Evolutionary conservation across 1,284 basidiomycete species (phyloP).

Genomic region (Fomitopsis schrenkii): DNA sequence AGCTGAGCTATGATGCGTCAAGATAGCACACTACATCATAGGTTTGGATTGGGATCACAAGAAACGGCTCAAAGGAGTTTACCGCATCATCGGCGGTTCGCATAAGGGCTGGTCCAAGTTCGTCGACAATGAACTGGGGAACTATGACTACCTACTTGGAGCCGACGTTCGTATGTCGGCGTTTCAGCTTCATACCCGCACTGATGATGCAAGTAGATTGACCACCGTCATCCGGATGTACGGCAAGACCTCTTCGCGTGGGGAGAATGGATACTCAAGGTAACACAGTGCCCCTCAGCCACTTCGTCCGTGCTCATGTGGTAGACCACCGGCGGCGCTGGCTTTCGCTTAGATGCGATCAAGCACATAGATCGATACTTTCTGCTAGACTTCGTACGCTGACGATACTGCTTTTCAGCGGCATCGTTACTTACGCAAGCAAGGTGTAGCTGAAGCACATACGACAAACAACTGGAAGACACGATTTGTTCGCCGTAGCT

Average conservation of each 20-base stretch:
- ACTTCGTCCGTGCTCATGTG: not conserved
- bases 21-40: conserved; percentile 12
- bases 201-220: conserved; percentile 51
- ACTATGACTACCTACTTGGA: conserved; percentile 80
- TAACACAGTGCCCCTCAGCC: conserved; percentile 3
- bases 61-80: conserved; percentile 59
- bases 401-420: not conserved
- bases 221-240: conserved; percentile 83
- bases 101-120: conserved; percentile 68
- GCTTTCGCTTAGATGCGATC: conserved; percentile 87
- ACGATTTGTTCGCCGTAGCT: conserved; percentile 65
- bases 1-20: not conserved
- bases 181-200: not conserved
- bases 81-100: conserved; percentile 49
- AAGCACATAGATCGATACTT: conserved; percentile 77
- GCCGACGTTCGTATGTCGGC: conserved; percentile 37
- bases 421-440: conserved; percentile 15
- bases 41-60: conserved; percentile 88
- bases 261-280: conserved; percentile 71
- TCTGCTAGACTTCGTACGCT: conserved; percentile 58
- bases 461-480: conserved; percentile 39
- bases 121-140: conserved; percentile 70
- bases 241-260: conserved; percentile 60
- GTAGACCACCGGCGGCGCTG: conserved; percentile 74
- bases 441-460: conserved; percentile 46